These are phyloP conservation scores for Candida montana DNA, from an alignment of 805 yeast genomes.

Conservation along the genomic window DNA sequence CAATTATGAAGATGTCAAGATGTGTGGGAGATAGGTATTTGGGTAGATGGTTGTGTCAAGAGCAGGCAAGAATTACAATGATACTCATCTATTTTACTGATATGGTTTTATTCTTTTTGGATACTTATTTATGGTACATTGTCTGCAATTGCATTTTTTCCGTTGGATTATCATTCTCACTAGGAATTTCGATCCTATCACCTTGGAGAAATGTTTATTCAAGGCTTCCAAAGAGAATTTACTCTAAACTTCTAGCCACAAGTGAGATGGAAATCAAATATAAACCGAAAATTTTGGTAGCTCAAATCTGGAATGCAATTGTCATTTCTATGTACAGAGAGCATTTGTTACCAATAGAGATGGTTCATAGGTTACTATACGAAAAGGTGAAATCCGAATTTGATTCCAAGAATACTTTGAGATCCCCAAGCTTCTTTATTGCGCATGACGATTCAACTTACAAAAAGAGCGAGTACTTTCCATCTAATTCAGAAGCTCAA, in stretches of 20 bases:
- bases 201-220: slow-evolving; percentile 84
- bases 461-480: slow-evolving; percentile 54
- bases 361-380: slow-evolving; percentile 60
- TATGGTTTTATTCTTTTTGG: slow-evolving; percentile 66
- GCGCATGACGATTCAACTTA: slow-evolving; percentile 77
- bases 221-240: slow-evolving; percentile 69
- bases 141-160: slow-evolving; percentile 74
- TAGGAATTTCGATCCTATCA: slow-evolving; percentile 80
- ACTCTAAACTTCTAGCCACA: slow-evolving; percentile 53
- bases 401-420: slow-evolving; percentile 39
- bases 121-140: slow-evolving; percentile 83
- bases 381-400: slow-evolving; percentile 28
- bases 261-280: slow-evolving; percentile 33
- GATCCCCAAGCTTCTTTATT: slow-evolving; percentile 74
- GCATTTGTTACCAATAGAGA: slow-evolving; percentile 69
- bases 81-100: slow-evolving; percentile 54
- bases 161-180: slow-evolving; percentile 60
- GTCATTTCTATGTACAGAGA: slow-evolving; percentile 78
- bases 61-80: slow-evolving; percentile 55
- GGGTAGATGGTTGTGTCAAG: slow-evolving; percentile 47
- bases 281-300: slow-evolving; percentile 50
- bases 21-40: slow-evolving; percentile 62
- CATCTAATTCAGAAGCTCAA: slow-evolving; percentile 67
- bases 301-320: slow-evolving; percentile 82
- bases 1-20: slow-evolving; percentile 46